These are phyloP conservation scores for Inga oerstediana DNA, from an alignment of 306 rosid genomes.

Conservation along the genomic window DNA sequence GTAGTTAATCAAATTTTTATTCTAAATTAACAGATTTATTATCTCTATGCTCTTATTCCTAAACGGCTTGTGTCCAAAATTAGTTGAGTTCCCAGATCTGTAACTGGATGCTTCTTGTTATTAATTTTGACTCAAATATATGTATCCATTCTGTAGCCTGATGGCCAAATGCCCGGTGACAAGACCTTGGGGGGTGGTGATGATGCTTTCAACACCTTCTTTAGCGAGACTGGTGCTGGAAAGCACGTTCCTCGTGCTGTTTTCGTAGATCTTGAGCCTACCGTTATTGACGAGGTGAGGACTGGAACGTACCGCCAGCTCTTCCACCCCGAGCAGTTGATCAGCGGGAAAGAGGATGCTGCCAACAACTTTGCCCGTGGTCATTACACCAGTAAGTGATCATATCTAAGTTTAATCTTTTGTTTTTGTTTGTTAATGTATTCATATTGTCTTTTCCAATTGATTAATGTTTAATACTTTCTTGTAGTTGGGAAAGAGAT, in stretches of 20 bases:
- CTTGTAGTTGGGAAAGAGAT: conserved; percentile 86
- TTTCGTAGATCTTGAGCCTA: conserved; percentile 90
- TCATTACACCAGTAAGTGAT: conserved; percentile 73
- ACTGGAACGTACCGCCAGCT: conserved; percentile 90
- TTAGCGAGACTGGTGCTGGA: conserved; percentile 94
- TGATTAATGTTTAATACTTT: neutral
- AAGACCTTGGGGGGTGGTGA: conserved; percentile 83
- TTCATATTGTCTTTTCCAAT: neutral
- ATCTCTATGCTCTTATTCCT: too few species aligned
- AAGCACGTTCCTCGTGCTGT: conserved; percentile 88
- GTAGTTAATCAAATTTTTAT: too few species aligned
- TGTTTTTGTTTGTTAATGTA: neutral
- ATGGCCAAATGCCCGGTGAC: conserved; percentile 95
- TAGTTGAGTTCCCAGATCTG: too few species aligned
- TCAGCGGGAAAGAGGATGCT: conserved; percentile 94
- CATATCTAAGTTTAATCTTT: neutral
- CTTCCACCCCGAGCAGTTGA: conserved; percentile 92
- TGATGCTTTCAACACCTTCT: conserved; percentile 92
- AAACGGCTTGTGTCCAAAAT: neutral
- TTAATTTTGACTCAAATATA: neutral
- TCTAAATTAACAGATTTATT: too few species aligned
- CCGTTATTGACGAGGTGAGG: conserved; percentile 92
- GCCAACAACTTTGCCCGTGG: conserved; percentile 99
- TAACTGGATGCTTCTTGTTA: too few species aligned
- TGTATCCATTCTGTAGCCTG: conserved; percentile 50